phyloP scores from a whole-genome alignment of 495 filamentous ascomycete genomes.

The Lindgomyces ingoldianus region DNA sequence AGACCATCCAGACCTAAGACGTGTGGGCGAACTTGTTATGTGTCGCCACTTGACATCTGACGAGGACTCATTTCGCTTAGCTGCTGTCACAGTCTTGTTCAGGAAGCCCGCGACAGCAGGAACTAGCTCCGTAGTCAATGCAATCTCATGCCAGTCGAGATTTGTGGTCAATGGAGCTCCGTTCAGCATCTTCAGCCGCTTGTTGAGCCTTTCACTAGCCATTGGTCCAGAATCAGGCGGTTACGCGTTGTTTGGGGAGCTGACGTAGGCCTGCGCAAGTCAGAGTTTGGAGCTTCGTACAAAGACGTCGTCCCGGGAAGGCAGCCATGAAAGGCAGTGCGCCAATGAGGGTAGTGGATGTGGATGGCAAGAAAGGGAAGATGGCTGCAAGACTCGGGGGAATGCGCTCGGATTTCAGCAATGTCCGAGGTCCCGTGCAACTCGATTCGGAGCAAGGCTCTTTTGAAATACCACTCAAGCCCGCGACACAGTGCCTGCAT shows the following conservation, averaged over 20 bases:
- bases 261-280: background rate
- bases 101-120: background rate
- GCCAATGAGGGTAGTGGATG: too few relatives aligned
- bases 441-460: background rate
- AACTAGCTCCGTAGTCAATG: constrained; percentile 2
- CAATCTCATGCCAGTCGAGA: constrained; percentile 17
- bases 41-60: constrained; percentile 26
- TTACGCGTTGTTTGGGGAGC: constrained; percentile 5
- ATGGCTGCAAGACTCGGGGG: constrained; percentile 1
- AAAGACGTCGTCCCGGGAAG: too few relatives aligned
- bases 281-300: background rate
- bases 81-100: background rate
- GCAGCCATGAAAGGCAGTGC: too few relatives aligned
- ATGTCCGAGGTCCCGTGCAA: constrained; percentile 1
- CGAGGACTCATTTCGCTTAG: background rate
- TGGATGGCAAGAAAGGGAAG: too few relatives aligned
- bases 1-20: constrained; percentile 24
- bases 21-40: background rate
- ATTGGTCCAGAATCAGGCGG: constrained; percentile 8
- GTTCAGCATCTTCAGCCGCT: constrained; percentile 27
- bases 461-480: too few relatives aligned
- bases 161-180: constrained; percentile 19
- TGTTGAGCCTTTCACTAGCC: background rate
- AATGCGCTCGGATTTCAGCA: background rate
- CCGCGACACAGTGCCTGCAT: too few relatives aligned